phyloP scores from a whole-genome alignment of 2,329 filamentous ascomycete species.

The Xylaria sp. region DNA sequence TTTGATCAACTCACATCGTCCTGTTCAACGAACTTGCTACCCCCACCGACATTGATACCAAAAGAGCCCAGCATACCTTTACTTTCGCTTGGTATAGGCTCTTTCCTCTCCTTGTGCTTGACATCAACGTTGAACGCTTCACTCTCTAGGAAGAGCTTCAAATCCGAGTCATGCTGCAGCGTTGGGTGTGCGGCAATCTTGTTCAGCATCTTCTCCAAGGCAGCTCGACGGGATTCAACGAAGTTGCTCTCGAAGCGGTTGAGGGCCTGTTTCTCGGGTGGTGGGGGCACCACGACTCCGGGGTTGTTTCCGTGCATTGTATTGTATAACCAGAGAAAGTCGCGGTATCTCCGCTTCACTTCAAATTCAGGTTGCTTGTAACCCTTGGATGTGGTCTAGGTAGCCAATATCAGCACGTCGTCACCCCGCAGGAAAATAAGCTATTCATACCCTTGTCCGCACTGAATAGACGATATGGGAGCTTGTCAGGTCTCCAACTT shows the following conservation, averaged over 20 bases:
- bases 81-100: slow-evolving; percentile 85
- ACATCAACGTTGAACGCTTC: slow-evolving; percentile 96
- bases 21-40: slow-evolving; percentile 94
- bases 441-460: slow-evolving; percentile 78
- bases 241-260: slow-evolving; percentile 97
- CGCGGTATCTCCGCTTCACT: slow-evolving; percentile 92
- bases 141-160: slow-evolving; percentile 97
- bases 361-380: slow-evolving; percentile 93
- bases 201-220: slow-evolving; percentile 97
- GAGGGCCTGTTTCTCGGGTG: slow-evolving; percentile 97
- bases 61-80: slow-evolving; percentile 93
- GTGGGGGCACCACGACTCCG: slow-evolving; percentile 92
- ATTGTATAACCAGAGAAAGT: slow-evolving; percentile 98
- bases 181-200: slow-evolving; percentile 91
- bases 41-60: slow-evolving; percentile 79
- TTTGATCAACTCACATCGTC: slow-evolving; percentile 77
- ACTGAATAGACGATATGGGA: slow-evolving; percentile 99
- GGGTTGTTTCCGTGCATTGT: slow-evolving; percentile 94
- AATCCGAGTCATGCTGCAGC: slow-evolving; percentile 89
- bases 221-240: slow-evolving; percentile 89
- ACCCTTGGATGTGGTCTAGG: slow-evolving; percentile 90
- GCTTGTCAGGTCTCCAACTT: slow-evolving; percentile 95
- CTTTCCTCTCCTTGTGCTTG: slow-evolving; percentile 95
- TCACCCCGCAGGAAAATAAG: neutral
- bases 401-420: slow-evolving; percentile 39